Evolutionary conservation across 345 rosid species (phyloP).

Genomic region (Chamaenerion angustifolium): DNA sequence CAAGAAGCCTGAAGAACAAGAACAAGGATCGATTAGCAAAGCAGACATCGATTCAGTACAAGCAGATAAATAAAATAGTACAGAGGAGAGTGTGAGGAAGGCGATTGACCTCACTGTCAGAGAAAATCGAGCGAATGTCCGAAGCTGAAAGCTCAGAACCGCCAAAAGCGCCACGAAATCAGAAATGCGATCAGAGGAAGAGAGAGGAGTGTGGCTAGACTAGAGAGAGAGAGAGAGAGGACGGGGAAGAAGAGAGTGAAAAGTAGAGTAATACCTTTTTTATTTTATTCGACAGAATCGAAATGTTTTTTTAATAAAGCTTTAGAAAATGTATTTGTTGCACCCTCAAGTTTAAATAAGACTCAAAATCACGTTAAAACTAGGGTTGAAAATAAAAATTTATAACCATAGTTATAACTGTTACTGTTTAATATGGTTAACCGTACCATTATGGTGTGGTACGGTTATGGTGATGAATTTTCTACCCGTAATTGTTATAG

Average conservation of each 20-base stretch:
- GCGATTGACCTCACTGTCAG: slow-evolving; percentile 7
- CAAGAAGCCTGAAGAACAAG: background rate
- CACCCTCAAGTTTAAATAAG: no score
- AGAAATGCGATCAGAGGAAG: background rate
- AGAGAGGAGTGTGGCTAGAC: background rate
- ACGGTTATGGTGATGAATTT: no score
- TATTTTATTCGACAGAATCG: background rate
- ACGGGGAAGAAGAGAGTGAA: no score
- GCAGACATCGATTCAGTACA: no score
- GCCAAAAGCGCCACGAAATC: slow-evolving; percentile 19
- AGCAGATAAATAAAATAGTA: background rate
- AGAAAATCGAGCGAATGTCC: slow-evolving; percentile 25
- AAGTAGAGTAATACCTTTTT: no score
- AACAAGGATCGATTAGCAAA: background rate
- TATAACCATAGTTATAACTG: no score
- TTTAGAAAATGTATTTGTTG: no score
- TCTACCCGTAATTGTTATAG: no score
- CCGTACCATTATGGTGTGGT: no score
- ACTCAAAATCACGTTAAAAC: no score
- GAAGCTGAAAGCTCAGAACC: slow-evolving; percentile 18
- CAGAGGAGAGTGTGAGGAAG: background rate
- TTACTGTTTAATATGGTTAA: no score
- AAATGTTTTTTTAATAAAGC: slow-evolving; percentile 5
- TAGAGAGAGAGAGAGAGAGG: background rate
- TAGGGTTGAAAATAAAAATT: no score